These are phyloP conservation scores for Naematelia encephala DNA, from an alignment of 768 basidiomycete genomes.

Conservation along the genomic window DNA sequence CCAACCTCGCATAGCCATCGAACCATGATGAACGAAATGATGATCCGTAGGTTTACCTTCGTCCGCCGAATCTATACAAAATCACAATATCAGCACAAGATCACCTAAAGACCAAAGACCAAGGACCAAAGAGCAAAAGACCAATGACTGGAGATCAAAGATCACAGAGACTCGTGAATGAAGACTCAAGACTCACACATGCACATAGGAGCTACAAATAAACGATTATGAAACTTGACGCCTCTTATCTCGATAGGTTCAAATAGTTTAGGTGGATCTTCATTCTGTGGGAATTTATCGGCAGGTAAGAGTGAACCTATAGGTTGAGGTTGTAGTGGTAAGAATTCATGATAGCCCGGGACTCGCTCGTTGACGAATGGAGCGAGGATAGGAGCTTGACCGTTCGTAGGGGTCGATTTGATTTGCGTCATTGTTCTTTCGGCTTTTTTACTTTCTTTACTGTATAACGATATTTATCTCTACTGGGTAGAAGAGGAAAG, in stretches of 20 bases:
- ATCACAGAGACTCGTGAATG: too few relatives aligned
- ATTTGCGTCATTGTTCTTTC: background rate
- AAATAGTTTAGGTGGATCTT: constrained; percentile 61
- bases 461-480: too few relatives aligned
- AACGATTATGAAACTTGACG: constrained; percentile 69
- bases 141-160: too few relatives aligned
- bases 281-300: constrained; percentile 56
- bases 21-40: constrained; percentile 76
- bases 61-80: constrained; percentile 59
- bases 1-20: constrained; percentile 66
- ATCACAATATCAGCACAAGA: background rate
- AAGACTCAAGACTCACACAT: constrained; percentile 56
- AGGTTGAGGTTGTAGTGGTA: constrained; percentile 39
- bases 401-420: background rate
- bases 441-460: background rate
- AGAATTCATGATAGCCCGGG: constrained; percentile 35
- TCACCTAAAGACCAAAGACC: too few relatives aligned
- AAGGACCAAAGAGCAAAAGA: too few relatives aligned
- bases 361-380: constrained; percentile 19
- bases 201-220: constrained; percentile 78
- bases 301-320: constrained; percentile 44
- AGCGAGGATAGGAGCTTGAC: constrained; percentile 1
- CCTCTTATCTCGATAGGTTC: constrained; percentile 62
- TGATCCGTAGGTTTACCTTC: constrained; percentile 75
- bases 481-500: too few relatives aligned